Conservation (phyloP, 1,284 basidiomycete species). For the Ustilago trichophora region DNA sequence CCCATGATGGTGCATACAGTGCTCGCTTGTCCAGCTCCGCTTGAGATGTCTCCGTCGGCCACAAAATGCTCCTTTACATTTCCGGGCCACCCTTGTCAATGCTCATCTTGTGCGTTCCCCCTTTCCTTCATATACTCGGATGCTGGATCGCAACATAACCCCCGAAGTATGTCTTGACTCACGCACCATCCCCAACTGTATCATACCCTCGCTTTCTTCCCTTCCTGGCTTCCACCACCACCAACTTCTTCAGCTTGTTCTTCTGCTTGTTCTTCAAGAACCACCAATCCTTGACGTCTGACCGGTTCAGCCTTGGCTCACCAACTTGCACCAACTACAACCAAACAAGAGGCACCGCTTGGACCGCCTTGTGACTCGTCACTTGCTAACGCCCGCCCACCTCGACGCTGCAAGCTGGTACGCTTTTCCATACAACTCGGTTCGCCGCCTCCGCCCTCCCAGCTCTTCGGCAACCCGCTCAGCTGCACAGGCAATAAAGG, state of each 20-base stretch:
- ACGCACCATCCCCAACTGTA: not conserved
- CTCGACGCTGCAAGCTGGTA: not conserved
- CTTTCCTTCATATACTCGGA: slow-evolving; percentile 11
- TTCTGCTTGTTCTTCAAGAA: too few relatives aligned
- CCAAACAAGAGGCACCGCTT: not conserved
- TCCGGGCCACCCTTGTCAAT: slow-evolving; percentile 5
- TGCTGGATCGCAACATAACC: not conserved
- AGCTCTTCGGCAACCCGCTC: not conserved
- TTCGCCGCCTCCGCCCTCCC: not conserved
- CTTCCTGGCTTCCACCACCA: too few relatives aligned
- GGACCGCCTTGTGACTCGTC: slow-evolving; percentile 3
- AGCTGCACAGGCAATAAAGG: not conserved
- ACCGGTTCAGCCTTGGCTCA: slow-evolving; percentile 4
- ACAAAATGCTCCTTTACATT: not conserved
- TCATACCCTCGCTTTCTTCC: too few relatives aligned
- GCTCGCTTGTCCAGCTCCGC: slow-evolving; percentile 13
- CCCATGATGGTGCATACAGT: slow-evolving; percentile 13
- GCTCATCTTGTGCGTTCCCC: not conserved
- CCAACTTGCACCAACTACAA: not conserved
- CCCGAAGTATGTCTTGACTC: too few relatives aligned
- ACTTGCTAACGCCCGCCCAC: too few relatives aligned
- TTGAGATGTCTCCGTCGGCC: slow-evolving; percentile 5
- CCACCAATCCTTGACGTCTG: too few relatives aligned
- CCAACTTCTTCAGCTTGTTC: not conserved
- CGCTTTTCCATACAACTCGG: not conserved